Evolutionary conservation across 2,329 filamentous ascomycete genomes (phyloP).

Genomic region (Calonectria ilicicola): DNA sequence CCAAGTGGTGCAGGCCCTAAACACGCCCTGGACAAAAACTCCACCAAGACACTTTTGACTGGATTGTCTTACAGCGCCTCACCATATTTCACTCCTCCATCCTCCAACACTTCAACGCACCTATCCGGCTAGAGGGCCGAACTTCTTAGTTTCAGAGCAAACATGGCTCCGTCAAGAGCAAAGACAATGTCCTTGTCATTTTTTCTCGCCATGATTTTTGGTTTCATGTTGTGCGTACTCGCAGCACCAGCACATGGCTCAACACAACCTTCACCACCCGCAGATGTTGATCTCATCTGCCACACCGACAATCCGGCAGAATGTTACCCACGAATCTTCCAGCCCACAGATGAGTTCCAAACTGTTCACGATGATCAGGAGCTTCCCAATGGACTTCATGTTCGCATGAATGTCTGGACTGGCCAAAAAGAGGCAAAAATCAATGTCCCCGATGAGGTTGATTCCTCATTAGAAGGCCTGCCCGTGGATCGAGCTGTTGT

Average conservation of each 20-base stretch:
- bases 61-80: background rate
- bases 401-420: slow-evolving; percentile 73
- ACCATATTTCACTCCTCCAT: background rate
- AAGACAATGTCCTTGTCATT: slow-evolving; percentile 32
- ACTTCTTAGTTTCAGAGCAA: background rate
- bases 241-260: slow-evolving; percentile 44
- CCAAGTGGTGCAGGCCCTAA: background rate
- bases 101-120: background rate
- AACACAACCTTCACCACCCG: slow-evolving; percentile 44
- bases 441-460: slow-evolving; percentile 67
- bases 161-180: slow-evolving; percentile 42
- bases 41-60: slow-evolving; percentile 12
- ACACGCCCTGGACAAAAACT: background rate
- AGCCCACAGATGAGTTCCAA: slow-evolving; percentile 74
- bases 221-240: slow-evolving; percentile 43
- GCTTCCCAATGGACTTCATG: slow-evolving; percentile 73
- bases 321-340: slow-evolving; percentile 75
- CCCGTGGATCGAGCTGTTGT: slow-evolving; percentile 66
- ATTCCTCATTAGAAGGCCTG: slow-evolving; percentile 61
- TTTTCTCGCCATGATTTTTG: slow-evolving; percentile 41
- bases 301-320: slow-evolving; percentile 69
- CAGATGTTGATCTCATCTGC: slow-evolving; percentile 71
- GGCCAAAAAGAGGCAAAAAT: slow-evolving; percentile 75
- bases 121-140: background rate
- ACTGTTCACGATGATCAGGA: slow-evolving; percentile 73